Percentiles rank a stretch among this genome's conserved stretches.
Conservation (phyloP, 139 green algal genomes). For the Cymbomonas tetramitiformis region DNA sequence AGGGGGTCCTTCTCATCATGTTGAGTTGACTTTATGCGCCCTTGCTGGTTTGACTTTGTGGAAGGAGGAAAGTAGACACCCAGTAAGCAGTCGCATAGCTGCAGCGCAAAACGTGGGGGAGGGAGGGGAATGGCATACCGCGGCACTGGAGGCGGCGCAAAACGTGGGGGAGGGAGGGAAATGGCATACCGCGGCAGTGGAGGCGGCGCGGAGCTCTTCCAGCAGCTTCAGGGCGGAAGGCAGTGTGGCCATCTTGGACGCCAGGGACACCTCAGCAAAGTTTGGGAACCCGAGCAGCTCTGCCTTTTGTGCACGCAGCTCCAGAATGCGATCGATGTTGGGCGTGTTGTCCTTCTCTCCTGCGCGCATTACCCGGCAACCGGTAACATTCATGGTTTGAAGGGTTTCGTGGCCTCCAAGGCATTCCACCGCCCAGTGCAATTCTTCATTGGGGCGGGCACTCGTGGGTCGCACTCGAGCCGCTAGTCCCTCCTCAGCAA, state of each 20-base stretch:
- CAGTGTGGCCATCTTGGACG: slow-evolving; percentile 33
- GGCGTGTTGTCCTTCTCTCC: slow-evolving; percentile 84
- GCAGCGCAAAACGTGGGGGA: too few relatives aligned
- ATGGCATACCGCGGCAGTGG: background rate
- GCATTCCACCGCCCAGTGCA: too few relatives aligned
- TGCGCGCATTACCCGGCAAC: slow-evolving; percentile 32
- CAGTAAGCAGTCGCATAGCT: too few relatives aligned
- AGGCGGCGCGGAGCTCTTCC: slow-evolving; percentile 60
- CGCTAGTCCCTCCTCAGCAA: too few relatives aligned
- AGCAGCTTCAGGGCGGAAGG: slow-evolving; percentile 63
- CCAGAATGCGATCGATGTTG: slow-evolving; percentile 70
- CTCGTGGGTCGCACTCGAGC: slow-evolving; percentile 23
- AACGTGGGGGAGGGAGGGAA: too few relatives aligned
- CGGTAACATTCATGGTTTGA: background rate
- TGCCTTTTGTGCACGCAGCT: slow-evolving; percentile 68
- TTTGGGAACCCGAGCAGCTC: slow-evolving; percentile 73
- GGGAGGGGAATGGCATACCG: too few relatives aligned
- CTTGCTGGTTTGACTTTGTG: too few relatives aligned
- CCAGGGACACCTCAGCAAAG: slow-evolving; percentile 40
- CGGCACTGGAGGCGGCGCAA: too few relatives aligned
- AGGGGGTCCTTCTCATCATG: too few relatives aligned
- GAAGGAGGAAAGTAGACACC: too few relatives aligned
- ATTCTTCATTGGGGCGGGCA: too few relatives aligned
- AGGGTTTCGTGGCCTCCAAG: background rate
- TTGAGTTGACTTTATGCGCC: too few relatives aligned